A percentile compares a stretch with the other conserved stretches of the same genome.
Evolutionary conservation across 257 asterid species (phyloP).

Genomic region (Solanum tarijense): DNA sequence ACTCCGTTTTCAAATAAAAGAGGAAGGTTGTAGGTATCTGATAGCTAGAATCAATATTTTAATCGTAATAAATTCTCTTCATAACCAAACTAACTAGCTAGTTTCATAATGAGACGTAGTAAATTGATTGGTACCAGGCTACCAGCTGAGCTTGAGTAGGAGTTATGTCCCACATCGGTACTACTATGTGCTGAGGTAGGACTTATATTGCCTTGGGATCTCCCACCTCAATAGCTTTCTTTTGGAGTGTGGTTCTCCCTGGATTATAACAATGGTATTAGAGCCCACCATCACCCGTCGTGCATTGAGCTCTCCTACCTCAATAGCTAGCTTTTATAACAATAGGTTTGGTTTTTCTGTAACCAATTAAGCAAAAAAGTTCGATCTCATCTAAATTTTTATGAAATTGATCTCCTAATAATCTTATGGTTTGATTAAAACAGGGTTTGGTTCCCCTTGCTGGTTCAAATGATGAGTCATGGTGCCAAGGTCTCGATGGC

Average conservation of each 20-base stretch:
- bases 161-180: not conserved
- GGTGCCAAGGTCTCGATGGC: not conserved
- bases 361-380: not conserved
- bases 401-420: not conserved
- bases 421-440: not conserved
- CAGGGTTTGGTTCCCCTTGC: constrained; percentile 10
- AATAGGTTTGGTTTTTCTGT: no score
- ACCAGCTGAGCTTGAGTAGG: not conserved
- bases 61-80: not conserved
- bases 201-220: no score
- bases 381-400: not conserved
- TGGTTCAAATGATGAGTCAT: not conserved
- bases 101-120: not conserved
- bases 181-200: not conserved
- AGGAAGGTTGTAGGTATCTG: not conserved
- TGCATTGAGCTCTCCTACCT: no score
- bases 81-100: not conserved
- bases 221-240: not conserved
- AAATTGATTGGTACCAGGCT: not conserved
- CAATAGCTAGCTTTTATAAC: no score
- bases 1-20: not conserved
- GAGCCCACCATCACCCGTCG: no score
- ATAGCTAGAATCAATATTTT: not conserved
- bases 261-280: not conserved
- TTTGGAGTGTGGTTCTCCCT: not conserved